These are phyloP conservation scores for Penicillium hesseltinei DNA, from an alignment of 2,329 filamentous ascomycete genomes.

Conservation along the genomic window DNA sequence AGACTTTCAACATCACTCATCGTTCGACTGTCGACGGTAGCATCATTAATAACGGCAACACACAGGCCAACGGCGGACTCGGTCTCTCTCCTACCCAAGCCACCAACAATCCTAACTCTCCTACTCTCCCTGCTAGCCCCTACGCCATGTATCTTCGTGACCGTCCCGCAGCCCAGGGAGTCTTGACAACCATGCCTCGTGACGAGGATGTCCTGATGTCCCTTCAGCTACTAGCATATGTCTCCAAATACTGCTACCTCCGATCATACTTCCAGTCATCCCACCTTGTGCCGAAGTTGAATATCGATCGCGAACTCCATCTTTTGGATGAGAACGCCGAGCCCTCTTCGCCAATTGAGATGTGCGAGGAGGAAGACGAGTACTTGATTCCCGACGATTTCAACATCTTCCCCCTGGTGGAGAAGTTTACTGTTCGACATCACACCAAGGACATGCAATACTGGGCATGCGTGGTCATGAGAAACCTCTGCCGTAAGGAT, in stretches of 20 bases:
- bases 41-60: constrained; percentile 65
- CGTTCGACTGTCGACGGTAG: constrained; percentile 80
- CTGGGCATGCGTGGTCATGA: constrained; percentile 98
- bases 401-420: constrained; percentile 96
- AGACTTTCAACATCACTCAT: constrained; percentile 93
- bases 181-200: constrained; percentile 86
- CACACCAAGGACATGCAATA: constrained; percentile 98
- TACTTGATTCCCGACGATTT: constrained; percentile 91
- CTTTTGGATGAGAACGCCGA: constrained; percentile 70
- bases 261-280: constrained; percentile 93
- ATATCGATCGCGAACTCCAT: constrained; percentile 81
- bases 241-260: constrained; percentile 97
- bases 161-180: constrained; percentile 66
- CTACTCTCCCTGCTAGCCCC: constrained; percentile 67
- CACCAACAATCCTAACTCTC: constrained; percentile 65
- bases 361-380: constrained; percentile 69
- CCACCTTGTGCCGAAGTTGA: constrained; percentile 86
- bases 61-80: constrained; percentile 66
- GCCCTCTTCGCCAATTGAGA: constrained; percentile 30
- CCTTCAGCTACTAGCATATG: constrained; percentile 90
- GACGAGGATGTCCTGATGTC: constrained; percentile 99
- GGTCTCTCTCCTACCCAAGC: constrained; percentile 69
- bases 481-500: constrained; percentile 96
- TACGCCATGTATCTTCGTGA: constrained; percentile 79
- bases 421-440: constrained; percentile 96